These are phyloP conservation scores for Colletotrichum acutatum DNA, from an alignment of 2,329 filamentous ascomycete genomes.

Conservation along the genomic window DNA sequence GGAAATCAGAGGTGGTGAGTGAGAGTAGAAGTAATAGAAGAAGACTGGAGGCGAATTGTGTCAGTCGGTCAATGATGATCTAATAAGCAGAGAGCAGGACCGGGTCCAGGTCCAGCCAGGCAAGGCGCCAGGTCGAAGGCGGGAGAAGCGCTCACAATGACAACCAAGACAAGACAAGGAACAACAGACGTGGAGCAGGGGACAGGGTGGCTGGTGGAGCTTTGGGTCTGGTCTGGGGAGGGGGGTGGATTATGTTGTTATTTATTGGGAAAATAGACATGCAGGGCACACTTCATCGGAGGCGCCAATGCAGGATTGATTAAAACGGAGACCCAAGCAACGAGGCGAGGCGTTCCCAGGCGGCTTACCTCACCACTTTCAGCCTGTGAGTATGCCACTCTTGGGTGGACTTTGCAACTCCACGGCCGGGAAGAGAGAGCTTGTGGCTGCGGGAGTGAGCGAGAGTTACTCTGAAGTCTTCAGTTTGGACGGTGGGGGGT, in stretches of 20 bases:
- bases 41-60: constrained; percentile 34
- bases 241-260: constrained; percentile 16
- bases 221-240: constrained; percentile 7
- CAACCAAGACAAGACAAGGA: constrained; percentile 34
- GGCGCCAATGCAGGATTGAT: constrained; percentile 32
- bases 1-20: constrained; percentile 3
- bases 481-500: constrained; percentile 6
- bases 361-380: not conserved
- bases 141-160: constrained; percentile 36
- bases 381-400: not conserved
- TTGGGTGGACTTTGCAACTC: not conserved
- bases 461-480: not conserved
- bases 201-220: constrained; percentile 34
- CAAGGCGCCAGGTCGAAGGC: constrained; percentile 34
- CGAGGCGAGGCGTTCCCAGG: constrained; percentile 7
- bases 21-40: constrained; percentile 26
- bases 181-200: constrained; percentile 31
- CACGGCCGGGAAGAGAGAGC: not conserved
- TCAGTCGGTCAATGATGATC: constrained; percentile 34
- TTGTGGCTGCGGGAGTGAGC: constrained; percentile 4
- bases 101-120: constrained; percentile 19
- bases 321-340: constrained; percentile 28
- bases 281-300: constrained; percentile 31
- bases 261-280: constrained; percentile 20
- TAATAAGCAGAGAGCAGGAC: constrained; percentile 34